Base-by-base conservation (phyloP, 1,284 basidiomycete species). In the Tetrapyrgos nigripes region DNA sequence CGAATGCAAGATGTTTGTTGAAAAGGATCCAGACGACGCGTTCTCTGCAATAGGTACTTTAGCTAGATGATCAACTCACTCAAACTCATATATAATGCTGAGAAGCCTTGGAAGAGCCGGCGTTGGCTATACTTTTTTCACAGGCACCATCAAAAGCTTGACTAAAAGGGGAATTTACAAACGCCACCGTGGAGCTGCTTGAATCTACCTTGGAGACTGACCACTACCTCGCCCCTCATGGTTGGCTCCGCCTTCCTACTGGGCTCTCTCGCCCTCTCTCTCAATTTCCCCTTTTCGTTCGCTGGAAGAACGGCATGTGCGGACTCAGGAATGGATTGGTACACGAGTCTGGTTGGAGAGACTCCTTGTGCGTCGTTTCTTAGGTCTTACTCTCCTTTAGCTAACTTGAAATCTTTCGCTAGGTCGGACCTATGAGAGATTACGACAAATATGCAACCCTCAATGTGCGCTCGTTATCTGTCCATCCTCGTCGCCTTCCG, bases 351-450 rank as follows among this genome's bases (percentile, higher is more conserved):
- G 29, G 70, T 72, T 11, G 72, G 70, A 13, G 72, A 73, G 59
- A 70, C 72, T 26, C 69, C 71, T 27, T 73, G 70, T 73, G 58
- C 58, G 69, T 56, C 13, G 19, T 35, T 44, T 1, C 6, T 17
- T 23, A 10, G 23, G 3, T 8, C 5, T 13, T 37, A 9, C 9
- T 37, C 43, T 59, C 2, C 50, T 45, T 10, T 43, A 19, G 24
- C 40, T 6, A n/a, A 10, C 50, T 40, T 23, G n/a, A n/a, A n/a
- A n/a, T 33, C 2, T 33, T 14, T 17, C 8, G 14, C 37, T 35
- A 73, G 71, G 70, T 56, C 50, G 53, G 54, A 73, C 71, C 0
- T 73, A 73, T 58, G 67, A 71, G 46, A 62, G 65, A 19, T 53
- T 73, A 17, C 69, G 71, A 37, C 67, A 66, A 54, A 69, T 70